Percentiles rank a stretch among this genome's conserved stretches.
phyloP scores from a whole-genome alignment of 345 rosid species.

The Ricinus communis region DNA sequence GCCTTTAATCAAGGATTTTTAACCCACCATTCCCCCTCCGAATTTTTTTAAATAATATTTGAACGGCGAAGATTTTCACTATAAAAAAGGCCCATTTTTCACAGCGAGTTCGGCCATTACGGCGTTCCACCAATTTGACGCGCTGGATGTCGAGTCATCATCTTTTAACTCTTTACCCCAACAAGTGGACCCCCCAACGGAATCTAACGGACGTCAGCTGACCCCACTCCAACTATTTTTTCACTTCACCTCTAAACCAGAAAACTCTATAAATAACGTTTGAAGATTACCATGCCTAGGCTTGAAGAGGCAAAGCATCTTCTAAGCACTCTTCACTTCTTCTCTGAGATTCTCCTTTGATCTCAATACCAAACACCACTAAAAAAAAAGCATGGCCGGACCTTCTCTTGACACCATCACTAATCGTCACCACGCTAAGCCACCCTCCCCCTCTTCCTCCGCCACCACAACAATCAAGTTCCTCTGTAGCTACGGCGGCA shows the following conservation, averaged over 20 bases:
- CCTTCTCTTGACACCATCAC: slow-evolving; percentile 24
- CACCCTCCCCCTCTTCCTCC: not conserved
- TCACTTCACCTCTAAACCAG: not conserved
- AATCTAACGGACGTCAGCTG: not conserved
- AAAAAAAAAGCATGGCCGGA: slow-evolving; percentile 38
- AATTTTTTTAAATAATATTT: too few relatives aligned
- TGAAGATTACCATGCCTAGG: slow-evolving; percentile 18
- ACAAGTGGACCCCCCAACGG: not conserved
- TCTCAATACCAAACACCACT: not conserved
- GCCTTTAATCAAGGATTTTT: too few relatives aligned
- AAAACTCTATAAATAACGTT: slow-evolving; percentile 45
- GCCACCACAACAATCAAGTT: slow-evolving; percentile 48
- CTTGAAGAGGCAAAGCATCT: slow-evolving; percentile 43
- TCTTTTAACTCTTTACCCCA: not conserved
- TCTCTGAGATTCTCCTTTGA: not conserved
- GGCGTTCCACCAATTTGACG: not conserved
- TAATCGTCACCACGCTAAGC: slow-evolving; percentile 1
- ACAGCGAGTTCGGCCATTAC: too few relatives aligned
- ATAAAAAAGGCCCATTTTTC: too few relatives aligned
- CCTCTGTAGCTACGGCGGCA: slow-evolving; percentile 88
- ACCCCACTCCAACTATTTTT: not conserved
- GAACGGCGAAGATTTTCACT: too few relatives aligned
- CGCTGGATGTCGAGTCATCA: not conserved
- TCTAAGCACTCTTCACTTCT: slow-evolving; percentile 1
- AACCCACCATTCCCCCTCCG: too few relatives aligned